Evolutionary conservation across 257 asterid species (phyloP), one percentile per base, ranked within the genome.

Genomic region (Solanum habrochaites): DNA sequence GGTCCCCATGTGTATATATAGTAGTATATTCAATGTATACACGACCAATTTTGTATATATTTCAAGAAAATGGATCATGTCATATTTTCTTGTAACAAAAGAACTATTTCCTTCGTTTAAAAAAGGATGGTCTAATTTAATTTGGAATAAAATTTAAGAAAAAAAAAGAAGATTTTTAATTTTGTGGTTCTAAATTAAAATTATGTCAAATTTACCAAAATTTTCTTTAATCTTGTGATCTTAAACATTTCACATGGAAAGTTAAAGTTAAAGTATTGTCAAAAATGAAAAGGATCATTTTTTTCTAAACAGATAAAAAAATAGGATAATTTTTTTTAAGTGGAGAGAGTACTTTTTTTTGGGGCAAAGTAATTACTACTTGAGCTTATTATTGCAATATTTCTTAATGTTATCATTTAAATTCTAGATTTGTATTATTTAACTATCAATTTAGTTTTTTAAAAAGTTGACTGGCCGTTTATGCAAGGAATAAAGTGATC

Each of bases 221-320:
- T 32, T 5, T 0, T 5, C 1, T 32, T 32, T 32, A 32, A 32
- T 32, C 3, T 32, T 32, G 5, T 32, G 5, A 1, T 32, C 35
- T 32, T 32, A 32, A 32, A 32, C 1, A 32, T 32, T 0, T 32
- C 5, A 32, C 1, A 5, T 32, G 1, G 1, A 32, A 32, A 32
- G 0, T 3, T 32, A 4, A 32, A 32, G 0, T 4, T 32, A 32
- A 1, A 32, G 0, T 32, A 3, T 32, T 32, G 1, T 1, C 35
- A 3, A 4, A 32, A 32, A 32, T 32, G 35, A 0, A 32, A 32
- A 32, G 0, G 1, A 32, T 32, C 5, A 4, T 32, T 32, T 0
- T 32, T 32, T 32, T 3, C 35, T 32, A 32, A 32, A 3, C 35
- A 32, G 35, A 32, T 32, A 32, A 3, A 32, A 32, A 32, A 32